Conservation (phyloP, 306 rosid species). For the Comarum palustre region DNA sequence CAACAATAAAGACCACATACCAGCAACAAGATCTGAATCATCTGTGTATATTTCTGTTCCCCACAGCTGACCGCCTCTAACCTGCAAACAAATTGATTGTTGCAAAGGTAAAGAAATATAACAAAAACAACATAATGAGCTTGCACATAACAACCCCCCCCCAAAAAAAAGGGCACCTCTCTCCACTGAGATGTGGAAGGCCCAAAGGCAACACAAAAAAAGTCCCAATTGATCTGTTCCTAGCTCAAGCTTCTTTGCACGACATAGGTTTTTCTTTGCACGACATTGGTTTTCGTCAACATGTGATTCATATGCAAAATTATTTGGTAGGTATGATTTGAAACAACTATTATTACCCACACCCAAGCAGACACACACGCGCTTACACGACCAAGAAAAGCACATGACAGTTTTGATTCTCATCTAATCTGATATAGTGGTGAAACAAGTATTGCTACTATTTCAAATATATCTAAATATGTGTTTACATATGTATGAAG, state of each 20-base stretch:
- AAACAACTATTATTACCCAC: not conserved
- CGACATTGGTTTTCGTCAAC: not conserved
- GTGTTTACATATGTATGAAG: not conserved
- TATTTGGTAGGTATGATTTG: not conserved
- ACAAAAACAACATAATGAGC: constrained; percentile 4
- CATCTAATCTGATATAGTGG: not conserved
- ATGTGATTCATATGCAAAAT: not conserved
- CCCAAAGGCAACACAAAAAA: not conserved
- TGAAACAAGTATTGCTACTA: not conserved
- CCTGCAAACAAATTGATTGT: constrained; percentile 51
- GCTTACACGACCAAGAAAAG: not conserved
- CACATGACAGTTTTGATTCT: not conserved
- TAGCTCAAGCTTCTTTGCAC: not conserved
- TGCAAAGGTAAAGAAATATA: constrained; percentile 18
- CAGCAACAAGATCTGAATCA: constrained; percentile 98
- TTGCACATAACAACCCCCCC: not conserved
- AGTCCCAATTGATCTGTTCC: not conserved
- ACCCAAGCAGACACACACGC: not conserved
- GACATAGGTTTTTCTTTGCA: no score
- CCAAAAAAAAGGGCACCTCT: not conserved
- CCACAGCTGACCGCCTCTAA: constrained; percentile 95
- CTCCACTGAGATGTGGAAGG: not conserved
- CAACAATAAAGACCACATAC: constrained; percentile 37
- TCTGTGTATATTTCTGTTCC: constrained; percentile 94
- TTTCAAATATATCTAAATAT: not conserved